Conservation (phyloP, 805 yeast species). For the Yarrowia hollandica region DNA sequence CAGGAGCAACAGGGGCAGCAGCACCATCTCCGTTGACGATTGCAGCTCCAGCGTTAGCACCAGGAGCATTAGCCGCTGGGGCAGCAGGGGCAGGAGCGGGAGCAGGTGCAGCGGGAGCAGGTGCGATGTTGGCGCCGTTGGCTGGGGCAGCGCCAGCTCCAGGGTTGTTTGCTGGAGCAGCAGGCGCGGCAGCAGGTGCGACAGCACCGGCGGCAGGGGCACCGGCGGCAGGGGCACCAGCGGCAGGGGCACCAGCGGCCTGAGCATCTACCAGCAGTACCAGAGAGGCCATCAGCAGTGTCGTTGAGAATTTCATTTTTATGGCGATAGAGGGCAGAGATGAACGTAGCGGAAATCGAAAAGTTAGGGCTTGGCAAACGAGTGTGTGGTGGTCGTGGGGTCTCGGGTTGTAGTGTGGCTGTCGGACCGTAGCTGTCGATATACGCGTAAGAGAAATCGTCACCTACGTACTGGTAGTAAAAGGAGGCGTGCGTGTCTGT, state of each 20-base stretch:
- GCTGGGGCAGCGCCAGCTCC: constrained; percentile 21
- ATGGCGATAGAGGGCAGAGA: background rate
- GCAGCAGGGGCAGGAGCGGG: background rate
- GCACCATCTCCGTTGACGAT: background rate
- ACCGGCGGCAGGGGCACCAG: constrained; percentile 10
- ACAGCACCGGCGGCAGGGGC: constrained; percentile 1
- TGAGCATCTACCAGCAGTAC: constrained; percentile 9
- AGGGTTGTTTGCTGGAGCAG: background rate
- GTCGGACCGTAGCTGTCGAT: background rate
- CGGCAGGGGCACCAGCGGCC: constrained; percentile 4
- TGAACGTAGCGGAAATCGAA: background rate
- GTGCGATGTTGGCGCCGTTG: background rate
- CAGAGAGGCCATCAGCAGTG: constrained; percentile 5
- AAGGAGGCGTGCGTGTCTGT: constrained; percentile 17
- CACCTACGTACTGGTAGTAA: constrained; percentile 2
- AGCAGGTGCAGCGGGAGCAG: constrained; percentile 15
- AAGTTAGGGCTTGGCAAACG: background rate
- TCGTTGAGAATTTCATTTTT: constrained; percentile 2
- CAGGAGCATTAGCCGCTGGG: background rate
- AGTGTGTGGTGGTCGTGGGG: background rate
- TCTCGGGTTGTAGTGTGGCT: background rate
- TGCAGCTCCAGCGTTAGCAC: background rate
- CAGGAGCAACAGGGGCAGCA: background rate
- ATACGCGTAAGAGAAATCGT: constrained; percentile 5
- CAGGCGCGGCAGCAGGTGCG: constrained; percentile 2